These are phyloP conservation scores for Penicillium malachiteum DNA, from an alignment of 495 filamentous ascomycete species.

Conservation along the genomic window DNA sequence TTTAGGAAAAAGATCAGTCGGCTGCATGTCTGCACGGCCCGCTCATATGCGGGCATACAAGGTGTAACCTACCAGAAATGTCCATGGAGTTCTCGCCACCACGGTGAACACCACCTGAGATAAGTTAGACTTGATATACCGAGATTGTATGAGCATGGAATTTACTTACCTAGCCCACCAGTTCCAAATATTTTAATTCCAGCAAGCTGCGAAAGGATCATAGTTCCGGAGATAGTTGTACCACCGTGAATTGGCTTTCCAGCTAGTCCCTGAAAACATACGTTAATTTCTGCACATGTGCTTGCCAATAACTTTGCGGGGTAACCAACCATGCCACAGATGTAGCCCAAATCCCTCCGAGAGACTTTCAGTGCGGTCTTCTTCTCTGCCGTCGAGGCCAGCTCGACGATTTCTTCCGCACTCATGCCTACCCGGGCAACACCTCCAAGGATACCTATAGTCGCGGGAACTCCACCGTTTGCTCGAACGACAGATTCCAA, in stretches of 20 bases:
- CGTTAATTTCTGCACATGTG: conserved; percentile 5
- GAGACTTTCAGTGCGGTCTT: conserved; percentile 75
- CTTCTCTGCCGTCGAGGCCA: conserved; percentile 64
- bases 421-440: conserved; percentile 76
- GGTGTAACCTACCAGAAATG: conserved; percentile 57
- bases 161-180: conserved; percentile 51
- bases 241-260: conserved; percentile 76
- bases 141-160: background rate
- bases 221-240: conserved; percentile 90
- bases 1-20: background rate
- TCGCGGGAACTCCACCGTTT: conserved; percentile 88
- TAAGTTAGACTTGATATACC: conserved; percentile 4
- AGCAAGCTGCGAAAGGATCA: conserved; percentile 81
- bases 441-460: conserved; percentile 80
- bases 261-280: conserved; percentile 50
- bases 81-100: conserved; percentile 86
- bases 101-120: conserved; percentile 84
- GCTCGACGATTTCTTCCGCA: conserved; percentile 64
- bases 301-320: background rate
- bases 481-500: conserved; percentile 75
- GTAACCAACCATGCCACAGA: conserved; percentile 69
- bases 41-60: background rate
- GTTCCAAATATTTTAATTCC: conserved; percentile 94
- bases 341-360: conserved; percentile 77
- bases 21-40: background rate